Evolutionary conservation across 331 rosid genomes (phyloP).

Genomic region (Spiraea crenata): DNA sequence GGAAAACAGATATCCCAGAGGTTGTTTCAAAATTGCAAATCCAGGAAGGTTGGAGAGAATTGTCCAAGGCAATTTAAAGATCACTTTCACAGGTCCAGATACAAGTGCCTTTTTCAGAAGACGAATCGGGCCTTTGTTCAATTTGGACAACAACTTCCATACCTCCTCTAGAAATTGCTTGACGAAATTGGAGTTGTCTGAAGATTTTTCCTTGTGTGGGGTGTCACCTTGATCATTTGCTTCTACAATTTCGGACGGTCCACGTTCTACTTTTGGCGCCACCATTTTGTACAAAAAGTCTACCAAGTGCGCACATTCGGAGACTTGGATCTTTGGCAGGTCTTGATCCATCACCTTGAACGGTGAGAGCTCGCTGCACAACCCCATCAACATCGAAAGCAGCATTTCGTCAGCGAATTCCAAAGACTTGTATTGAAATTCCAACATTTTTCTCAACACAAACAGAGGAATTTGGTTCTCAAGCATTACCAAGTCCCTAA

Average conservation of each 20-base stretch:
- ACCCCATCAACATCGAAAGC: conserved; percentile 48
- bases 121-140: conserved; percentile 44
- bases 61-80: conserved; percentile 61
- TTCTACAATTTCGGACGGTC: conserved; percentile 32
- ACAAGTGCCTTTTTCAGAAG: conserved; percentile 33
- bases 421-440: conserved; percentile 38
- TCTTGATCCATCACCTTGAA: conserved; percentile 41
- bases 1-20: conserved; percentile 38
- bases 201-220: conserved; percentile 19
- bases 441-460: conserved; percentile 51
- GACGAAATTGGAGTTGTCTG: conserved; percentile 10
- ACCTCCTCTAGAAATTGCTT: conserved; percentile 31
- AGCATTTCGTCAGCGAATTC: conserved; percentile 50
- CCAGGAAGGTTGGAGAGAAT: conserved; percentile 63
- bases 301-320: conserved; percentile 54
- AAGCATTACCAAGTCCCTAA: conserved; percentile 70
- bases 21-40: conserved; percentile 40
- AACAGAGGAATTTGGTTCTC: conserved; percentile 78
- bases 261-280: conserved; percentile 38
- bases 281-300: conserved; percentile 58
- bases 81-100: conserved; percentile 49
- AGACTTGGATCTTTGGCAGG: conserved; percentile 34
- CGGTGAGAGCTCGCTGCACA: conserved; percentile 59
- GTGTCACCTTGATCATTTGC: conserved; percentile 19
- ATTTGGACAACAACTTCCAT: conserved; percentile 56